These are phyloP conservation scores for Penicillium sp. DNA, from an alignment of 2,329 filamentous ascomycete genomes.

Conservation along the genomic window DNA sequence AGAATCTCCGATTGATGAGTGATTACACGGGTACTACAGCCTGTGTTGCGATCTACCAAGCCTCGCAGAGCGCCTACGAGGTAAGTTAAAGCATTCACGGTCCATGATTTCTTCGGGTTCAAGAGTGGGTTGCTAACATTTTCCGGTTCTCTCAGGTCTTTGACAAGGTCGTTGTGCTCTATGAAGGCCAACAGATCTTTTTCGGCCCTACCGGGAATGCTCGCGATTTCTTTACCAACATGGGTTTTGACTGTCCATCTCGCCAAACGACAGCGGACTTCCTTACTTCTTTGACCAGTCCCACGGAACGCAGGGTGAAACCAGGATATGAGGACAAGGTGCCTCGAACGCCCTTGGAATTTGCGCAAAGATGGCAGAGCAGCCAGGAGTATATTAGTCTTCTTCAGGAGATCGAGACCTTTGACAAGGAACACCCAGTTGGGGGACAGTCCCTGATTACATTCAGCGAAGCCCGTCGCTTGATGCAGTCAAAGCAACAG, in stretches of 20 bases:
- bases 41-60: constrained; percentile 56
- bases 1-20: background rate
- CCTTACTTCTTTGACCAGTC: background rate
- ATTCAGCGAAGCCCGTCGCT: too few species aligned
- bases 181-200: background rate
- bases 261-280: background rate
- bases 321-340: background rate
- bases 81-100: too few species aligned
- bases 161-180: background rate
- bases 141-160: too few species aligned
- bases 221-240: background rate
- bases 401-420: too few species aligned
- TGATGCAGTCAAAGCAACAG: too few species aligned
- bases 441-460: too few species aligned
- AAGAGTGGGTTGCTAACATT: too few species aligned
- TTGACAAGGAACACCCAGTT: too few species aligned
- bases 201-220: background rate
- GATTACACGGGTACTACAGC: background rate
- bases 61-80: constrained; percentile 40
- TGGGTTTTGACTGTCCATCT: background rate
- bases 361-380: background rate
- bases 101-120: too few species aligned
- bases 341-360: background rate
- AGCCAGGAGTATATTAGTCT: too few species aligned
- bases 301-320: background rate